Percentiles rank a stretch among this genome's conserved stretches.
Conservation (phyloP, 306 rosid species). For the Comarum palustre region DNA sequence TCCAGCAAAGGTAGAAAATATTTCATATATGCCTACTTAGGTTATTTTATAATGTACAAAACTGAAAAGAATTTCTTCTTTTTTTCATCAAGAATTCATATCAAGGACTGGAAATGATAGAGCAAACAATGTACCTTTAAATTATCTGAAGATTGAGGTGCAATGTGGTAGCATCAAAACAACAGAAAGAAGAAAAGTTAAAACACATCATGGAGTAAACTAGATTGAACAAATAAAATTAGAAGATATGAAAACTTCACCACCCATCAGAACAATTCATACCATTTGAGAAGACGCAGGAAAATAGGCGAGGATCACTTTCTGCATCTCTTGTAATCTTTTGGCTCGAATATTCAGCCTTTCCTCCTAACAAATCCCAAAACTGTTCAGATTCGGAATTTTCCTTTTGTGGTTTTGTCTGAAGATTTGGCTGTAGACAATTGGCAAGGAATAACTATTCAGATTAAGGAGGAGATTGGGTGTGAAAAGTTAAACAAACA, state of each 20-base stretch:
- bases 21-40: no score
- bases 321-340: slow-evolving; percentile 69
- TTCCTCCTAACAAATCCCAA: slow-evolving; percentile 87
- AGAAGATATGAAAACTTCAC: slow-evolving; percentile 24
- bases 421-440: slow-evolving; percentile 80
- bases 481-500: slow-evolving; percentile 2
- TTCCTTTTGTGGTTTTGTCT: slow-evolving; percentile 75
- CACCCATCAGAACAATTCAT: slow-evolving; percentile 24
- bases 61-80: slow-evolving; percentile 15
- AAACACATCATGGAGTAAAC: slow-evolving; percentile 24
- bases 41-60: slow-evolving; percentile 13
- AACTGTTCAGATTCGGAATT: slow-evolving; percentile 84
- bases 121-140: slow-evolving; percentile 60
- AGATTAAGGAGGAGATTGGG: slow-evolving; percentile 30
- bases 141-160: slow-evolving; percentile 47
- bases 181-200: slow-evolving; percentile 29
- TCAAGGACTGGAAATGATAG: slow-evolving; percentile 22
- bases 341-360: slow-evolving; percentile 74
- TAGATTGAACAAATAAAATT: slow-evolving; percentile 1
- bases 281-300: slow-evolving; percentile 72
- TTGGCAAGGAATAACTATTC: slow-evolving; percentile 36
- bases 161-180: slow-evolving; percentile 31
- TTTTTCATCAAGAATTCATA: slow-evolving; percentile 10
- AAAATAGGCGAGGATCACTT: slow-evolving; percentile 74
- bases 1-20: background rate